Evolutionary conservation across 73 alveolate genomes (phyloP).

Genomic region (Paramecium caudatum): DNA sequence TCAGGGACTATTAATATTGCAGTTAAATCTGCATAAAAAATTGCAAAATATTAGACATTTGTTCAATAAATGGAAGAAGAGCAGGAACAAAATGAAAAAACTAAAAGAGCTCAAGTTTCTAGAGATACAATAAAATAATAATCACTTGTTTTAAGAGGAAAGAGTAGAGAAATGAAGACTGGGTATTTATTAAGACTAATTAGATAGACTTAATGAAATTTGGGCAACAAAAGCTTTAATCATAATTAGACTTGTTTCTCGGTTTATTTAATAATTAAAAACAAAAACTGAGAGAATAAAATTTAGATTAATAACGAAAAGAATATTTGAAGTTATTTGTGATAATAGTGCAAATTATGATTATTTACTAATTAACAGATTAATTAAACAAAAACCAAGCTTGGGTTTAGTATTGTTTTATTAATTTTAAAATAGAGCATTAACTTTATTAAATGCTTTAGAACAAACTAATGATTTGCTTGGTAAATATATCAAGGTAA

Average conservation of each 20-base stretch:
- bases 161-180: conserved; percentile 8
- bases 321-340: conserved; percentile 50
- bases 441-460: not conserved
- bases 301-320: conserved; percentile 53
- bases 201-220: conserved; percentile 23
- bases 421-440: conserved; percentile 20
- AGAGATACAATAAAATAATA: conserved; percentile 50
- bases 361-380: conserved; percentile 31
- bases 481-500: conserved; percentile 25
- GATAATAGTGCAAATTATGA: conserved; percentile 44
- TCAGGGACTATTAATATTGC: not conserved
- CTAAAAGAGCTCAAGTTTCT: not conserved
- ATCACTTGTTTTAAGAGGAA: not conserved
- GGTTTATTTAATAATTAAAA: conserved; percentile 53
- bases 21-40: not conserved
- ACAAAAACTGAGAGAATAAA: conserved; percentile 58
- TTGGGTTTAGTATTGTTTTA: not conserved
- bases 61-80: conserved; percentile 33
- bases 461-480: not conserved
- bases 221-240: conserved; percentile 24
- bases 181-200: not conserved
- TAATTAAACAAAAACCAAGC: conserved; percentile 50
- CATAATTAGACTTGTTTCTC: conserved; percentile 51
- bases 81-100: not conserved
- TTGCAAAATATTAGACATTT: conserved; percentile 34